phyloP scores from a whole-genome alignment of 2,329 filamentous ascomycete species.

The Talaromyces sp. region DNA sequence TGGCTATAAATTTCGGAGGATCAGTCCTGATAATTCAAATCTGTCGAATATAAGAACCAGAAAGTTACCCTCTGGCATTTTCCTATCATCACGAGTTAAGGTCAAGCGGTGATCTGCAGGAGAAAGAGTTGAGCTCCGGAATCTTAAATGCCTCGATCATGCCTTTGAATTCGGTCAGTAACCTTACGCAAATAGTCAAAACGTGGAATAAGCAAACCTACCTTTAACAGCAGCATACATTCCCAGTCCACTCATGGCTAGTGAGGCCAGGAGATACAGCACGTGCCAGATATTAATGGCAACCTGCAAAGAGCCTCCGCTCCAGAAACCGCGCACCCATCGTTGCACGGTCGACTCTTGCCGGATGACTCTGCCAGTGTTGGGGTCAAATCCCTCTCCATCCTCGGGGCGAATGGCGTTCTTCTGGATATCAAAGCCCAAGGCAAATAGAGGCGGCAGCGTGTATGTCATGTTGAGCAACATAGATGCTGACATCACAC shows the following conservation, averaged over 20 bases:
- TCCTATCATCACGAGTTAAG: conserved; percentile 1
- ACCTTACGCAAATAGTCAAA: neutral
- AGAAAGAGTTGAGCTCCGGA: conserved; percentile 23
- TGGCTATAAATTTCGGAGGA: no score
- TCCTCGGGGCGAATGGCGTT: conserved; percentile 18
- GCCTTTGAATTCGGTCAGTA: neutral
- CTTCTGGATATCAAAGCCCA: conserved; percentile 22
- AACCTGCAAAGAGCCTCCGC: conserved; percentile 17
- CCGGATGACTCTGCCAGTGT: conserved; percentile 16
- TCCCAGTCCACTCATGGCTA: conserved; percentile 20
- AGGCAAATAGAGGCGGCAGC: conserved; percentile 36
- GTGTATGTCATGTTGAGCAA: conserved; percentile 46
- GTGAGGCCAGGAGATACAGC: conserved; percentile 17
- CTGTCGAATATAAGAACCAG: no score
- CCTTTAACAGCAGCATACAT: conserved; percentile 21
- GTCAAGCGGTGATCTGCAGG: conserved; percentile 22
- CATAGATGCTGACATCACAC: conserved; percentile 39
- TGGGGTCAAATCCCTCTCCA: conserved; percentile 24
- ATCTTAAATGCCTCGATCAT: conserved; percentile 24
- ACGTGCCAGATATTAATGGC: conserved; percentile 18
- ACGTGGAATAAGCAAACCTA: neutral
- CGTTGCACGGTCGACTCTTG: conserved; percentile 15
- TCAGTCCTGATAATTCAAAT: no score
- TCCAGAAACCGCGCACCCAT: conserved; percentile 18
- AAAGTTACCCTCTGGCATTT: no score